A percentile compares a stretch with the other conserved stretches of the same genome.
Conservation (phyloP, 2,329 filamentous ascomycete species). For the Kalmusia sp. region DNA sequence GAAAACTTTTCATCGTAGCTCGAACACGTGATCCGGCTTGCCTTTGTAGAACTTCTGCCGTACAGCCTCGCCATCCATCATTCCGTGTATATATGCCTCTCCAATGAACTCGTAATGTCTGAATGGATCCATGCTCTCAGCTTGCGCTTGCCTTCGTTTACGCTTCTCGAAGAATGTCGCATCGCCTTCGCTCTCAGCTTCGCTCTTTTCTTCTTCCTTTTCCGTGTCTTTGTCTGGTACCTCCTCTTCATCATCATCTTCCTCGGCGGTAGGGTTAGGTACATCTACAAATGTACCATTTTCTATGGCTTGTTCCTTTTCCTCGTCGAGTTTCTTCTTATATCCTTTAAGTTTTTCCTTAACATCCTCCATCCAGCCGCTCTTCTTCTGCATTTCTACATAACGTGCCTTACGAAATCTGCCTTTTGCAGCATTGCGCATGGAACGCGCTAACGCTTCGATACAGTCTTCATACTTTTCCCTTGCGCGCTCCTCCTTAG, state of each 20-base stretch:
- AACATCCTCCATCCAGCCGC: no score
- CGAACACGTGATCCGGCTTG: slow-evolving; percentile 10
- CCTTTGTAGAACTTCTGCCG: slow-evolving; percentile 7
- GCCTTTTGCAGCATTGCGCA: not conserved
- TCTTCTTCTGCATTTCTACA: not conserved
- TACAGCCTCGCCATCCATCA: slow-evolving; percentile 16
- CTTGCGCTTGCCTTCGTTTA: not conserved
- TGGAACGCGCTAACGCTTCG: not conserved
- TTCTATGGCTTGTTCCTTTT: no score
- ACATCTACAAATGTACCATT: no score
- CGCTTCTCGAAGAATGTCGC: not conserved
- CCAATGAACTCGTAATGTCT: slow-evolving; percentile 10
- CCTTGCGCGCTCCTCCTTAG: not conserved
- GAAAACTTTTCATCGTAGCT: slow-evolving; percentile 8
- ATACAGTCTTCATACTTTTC: not conserved
- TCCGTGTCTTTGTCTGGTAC: no score
- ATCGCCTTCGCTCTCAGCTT: not conserved
- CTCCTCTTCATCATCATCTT: no score
- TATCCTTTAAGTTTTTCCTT: not conserved
- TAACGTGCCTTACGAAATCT: not conserved
- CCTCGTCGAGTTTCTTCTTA: no score
- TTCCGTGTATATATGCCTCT: slow-evolving; percentile 12
- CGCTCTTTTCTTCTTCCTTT: no score
- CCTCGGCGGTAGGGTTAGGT: no score
- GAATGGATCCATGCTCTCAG: not conserved